phyloP scores from a whole-genome alignment of 192 early-diverging fungal species.

The Dissophora globulifera region DNA sequence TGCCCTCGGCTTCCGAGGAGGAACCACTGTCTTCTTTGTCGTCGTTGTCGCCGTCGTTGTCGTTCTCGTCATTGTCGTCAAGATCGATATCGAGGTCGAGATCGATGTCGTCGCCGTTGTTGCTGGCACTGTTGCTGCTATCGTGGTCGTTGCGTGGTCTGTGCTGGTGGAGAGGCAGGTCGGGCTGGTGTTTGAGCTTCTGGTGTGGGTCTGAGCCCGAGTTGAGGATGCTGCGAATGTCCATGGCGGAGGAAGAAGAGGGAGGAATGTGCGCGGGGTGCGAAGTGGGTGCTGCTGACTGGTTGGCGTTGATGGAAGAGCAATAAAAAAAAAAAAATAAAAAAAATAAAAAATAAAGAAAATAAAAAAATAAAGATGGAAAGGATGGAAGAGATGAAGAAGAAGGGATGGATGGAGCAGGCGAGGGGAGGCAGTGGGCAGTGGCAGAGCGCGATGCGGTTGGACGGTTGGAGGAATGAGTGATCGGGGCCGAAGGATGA shows the following conservation, averaged over 20 bases:
- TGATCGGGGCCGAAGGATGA: no score
- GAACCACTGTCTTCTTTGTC: conserved; percentile 27
- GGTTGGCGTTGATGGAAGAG: no score
- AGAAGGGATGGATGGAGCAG: neutral
- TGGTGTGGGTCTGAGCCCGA: conserved; percentile 38
- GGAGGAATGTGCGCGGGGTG: neutral
- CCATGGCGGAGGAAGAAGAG: conserved; percentile 12
- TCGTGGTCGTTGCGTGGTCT: neutral
- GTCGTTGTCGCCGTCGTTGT: conserved; percentile 22
- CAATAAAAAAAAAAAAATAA: neutral
- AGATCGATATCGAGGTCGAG: conserved; percentile 50
- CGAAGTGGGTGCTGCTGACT: neutral
- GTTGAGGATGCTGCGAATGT: conserved; percentile 54
- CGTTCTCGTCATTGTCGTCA: conserved; percentile 24
- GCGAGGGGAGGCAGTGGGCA: neutral
- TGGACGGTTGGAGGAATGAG: no score
- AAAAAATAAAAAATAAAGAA: conserved; percentile 4
- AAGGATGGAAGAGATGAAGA: neutral
- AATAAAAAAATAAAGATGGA: neutral
- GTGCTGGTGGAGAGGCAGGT: conserved; percentile 6
- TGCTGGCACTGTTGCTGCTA: neutral
- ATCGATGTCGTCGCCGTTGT: conserved; percentile 35
- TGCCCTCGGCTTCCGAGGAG: conserved; percentile 49
- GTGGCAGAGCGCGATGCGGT: neutral
- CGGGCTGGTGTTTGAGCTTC: conserved; percentile 11